phyloP scores from a whole-genome alignment of 164 flowering plant species.

The Magnolia officinalis region DNA sequence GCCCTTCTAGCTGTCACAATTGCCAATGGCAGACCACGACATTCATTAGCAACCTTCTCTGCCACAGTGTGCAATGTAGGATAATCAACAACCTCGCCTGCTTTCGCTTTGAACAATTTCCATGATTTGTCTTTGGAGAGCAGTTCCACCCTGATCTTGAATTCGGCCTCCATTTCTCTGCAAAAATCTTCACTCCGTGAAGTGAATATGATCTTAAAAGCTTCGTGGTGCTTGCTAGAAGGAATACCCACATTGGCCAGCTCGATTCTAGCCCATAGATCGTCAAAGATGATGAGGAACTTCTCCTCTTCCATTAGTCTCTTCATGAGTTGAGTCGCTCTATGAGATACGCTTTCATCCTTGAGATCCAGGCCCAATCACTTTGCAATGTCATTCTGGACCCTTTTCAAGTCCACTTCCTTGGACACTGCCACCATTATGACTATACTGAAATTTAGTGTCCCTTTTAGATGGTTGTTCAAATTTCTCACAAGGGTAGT shows the following conservation, averaged over 20 bases:
- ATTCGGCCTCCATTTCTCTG: neutral
- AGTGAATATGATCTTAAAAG: conserved; percentile 13
- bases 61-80: conserved; percentile 7
- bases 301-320: neutral
- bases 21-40: conserved; percentile 29
- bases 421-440: neutral
- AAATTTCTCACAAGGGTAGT: neutral
- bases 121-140: conserved; percentile 21
- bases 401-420: neutral
- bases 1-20: conserved; percentile 17
- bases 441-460: neutral
- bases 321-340: neutral
- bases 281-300: conserved; percentile 15
- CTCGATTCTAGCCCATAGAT: conserved; percentile 9
- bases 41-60: conserved; percentile 11
- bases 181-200: neutral
- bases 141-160: conserved; percentile 10
- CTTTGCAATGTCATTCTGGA: neutral
- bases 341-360: neutral
- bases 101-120: conserved; percentile 16
- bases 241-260: conserved; percentile 16
- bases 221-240: neutral
- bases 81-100: neutral
- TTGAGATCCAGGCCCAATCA: neutral
- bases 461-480: neutral